phyloP scores from a whole-genome alignment of 441 rosid genomes.

The Populus hybrid region DNA sequence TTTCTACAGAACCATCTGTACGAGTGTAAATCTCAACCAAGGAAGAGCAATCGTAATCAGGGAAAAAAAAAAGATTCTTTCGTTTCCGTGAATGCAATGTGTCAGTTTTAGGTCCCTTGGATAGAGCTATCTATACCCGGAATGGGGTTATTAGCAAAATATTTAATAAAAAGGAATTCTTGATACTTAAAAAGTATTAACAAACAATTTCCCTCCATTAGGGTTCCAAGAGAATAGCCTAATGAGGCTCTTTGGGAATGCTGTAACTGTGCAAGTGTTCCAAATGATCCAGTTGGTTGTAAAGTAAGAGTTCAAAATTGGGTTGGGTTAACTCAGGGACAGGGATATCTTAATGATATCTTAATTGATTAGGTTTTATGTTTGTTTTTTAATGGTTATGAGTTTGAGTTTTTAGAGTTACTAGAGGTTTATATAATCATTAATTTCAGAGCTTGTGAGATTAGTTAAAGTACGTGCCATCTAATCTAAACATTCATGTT shows the following conservation, averaged over 20 bases:
- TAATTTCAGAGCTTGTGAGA: too few species aligned
- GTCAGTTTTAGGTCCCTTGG: too few species aligned
- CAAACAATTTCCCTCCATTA: background rate
- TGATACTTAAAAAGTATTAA: background rate
- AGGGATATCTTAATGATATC: too few species aligned
- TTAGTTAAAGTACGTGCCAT: too few species aligned
- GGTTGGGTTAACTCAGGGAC: background rate
- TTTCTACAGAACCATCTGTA: background rate
- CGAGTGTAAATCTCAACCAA: slow-evolving; percentile 12
- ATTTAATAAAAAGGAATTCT: background rate
- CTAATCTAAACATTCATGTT: too few species aligned
- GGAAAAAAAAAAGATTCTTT: background rate
- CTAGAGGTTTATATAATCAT: too few species aligned
- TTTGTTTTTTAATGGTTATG: too few species aligned
- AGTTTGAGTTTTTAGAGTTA: too few species aligned
- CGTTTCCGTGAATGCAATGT: background rate
- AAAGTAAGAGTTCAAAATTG: background rate
- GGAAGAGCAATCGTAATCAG: background rate
- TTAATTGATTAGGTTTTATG: too few species aligned
- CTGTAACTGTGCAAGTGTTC: background rate
- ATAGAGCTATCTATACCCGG: background rate
- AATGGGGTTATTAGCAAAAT: background rate
- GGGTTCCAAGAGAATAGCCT: background rate
- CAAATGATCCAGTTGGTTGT: background rate
- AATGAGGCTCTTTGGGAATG: background rate